These are phyloP conservation scores for Moesziomyces aphidis DNA, from an alignment of 1,284 basidiomycete species.

Conservation along the genomic window DNA sequence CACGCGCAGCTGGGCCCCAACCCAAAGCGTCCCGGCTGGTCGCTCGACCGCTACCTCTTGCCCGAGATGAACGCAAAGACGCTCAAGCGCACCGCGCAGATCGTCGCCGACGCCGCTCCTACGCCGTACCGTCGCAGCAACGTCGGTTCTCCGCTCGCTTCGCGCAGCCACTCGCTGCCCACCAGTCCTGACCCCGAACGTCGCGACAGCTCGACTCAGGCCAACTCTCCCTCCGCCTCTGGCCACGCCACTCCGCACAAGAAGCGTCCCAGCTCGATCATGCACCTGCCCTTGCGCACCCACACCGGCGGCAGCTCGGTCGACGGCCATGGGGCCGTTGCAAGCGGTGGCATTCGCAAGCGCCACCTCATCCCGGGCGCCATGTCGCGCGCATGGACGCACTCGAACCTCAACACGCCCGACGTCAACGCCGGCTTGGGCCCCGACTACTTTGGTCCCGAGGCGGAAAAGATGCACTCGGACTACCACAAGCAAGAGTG, in stretches of 20 bases:
- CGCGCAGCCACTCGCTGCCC: constrained; percentile 41
- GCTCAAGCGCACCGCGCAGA: constrained; percentile 62
- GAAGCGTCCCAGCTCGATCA: constrained; percentile 45
- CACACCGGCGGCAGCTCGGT: constrained; percentile 39
- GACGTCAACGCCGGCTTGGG: constrained; percentile 36
- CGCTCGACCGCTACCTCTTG: constrained; percentile 73
- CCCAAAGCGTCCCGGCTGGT: constrained; percentile 77
- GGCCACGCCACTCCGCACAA: constrained; percentile 42
- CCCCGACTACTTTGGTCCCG: constrained; percentile 59
- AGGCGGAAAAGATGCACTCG: constrained; percentile 42
- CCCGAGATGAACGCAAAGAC: constrained; percentile 68
- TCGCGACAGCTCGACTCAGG: constrained; percentile 40
- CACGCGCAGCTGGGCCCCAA: constrained; percentile 74
- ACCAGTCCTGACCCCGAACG: constrained; percentile 32
- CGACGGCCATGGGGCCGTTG: constrained; percentile 18
- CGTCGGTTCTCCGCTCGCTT: constrained; percentile 31
- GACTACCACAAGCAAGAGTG: constrained; percentile 56
- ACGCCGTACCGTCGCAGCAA: constrained; percentile 41
- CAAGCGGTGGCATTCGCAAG: constrained; percentile 4
- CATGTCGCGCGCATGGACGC: constrained; percentile 44
- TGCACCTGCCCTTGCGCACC: constrained; percentile 43
- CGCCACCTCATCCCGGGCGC: constrained; percentile 25
- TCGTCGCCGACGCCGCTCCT: constrained; percentile 63
- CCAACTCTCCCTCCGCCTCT: constrained; percentile 34
- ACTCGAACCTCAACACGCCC: constrained; percentile 56